A percentile compares a stretch with the other conserved stretches of the same genome.
Conservation (phyloP, 139 green algal genomes). For the Chlorella sp. region DNA sequence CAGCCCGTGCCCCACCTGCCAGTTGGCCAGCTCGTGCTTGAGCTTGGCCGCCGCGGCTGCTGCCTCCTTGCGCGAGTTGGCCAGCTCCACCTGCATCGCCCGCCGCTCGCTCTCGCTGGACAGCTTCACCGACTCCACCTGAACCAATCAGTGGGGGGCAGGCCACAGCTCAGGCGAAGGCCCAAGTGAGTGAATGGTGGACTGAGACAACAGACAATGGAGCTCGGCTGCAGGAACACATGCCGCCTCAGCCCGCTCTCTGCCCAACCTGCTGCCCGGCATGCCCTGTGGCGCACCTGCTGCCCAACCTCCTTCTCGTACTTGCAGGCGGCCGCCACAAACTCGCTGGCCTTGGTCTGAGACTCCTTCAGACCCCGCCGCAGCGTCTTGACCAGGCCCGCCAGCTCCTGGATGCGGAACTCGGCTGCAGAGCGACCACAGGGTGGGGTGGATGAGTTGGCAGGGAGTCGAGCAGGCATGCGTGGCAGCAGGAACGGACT, state of each 20-base stretch:
- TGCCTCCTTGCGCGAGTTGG: slow-evolving; percentile 64
- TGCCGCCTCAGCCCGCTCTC: too few species aligned
- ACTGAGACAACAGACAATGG: too few species aligned
- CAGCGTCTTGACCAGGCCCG: slow-evolving; percentile 83
- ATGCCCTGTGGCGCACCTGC: slow-evolving; percentile 54
- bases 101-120: slow-evolving; percentile 58
- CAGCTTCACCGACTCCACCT: slow-evolving; percentile 76
- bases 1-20: slow-evolving; percentile 42
- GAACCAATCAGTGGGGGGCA: neutral
- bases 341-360: slow-evolving; percentile 50
- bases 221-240: too few species aligned
- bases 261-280: neutral
- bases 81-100: slow-evolving; percentile 74
- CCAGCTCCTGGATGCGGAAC: slow-evolving; percentile 83
- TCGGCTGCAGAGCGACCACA: slow-evolving; percentile 31
- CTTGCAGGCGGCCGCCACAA: slow-evolving; percentile 66
- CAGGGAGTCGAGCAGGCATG: neutral
- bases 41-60: slow-evolving; percentile 59
- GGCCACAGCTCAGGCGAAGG: too few species aligned
- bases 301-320: slow-evolving; percentile 68
- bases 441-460: neutral
- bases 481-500: neutral
- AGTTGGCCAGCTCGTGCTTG: slow-evolving; percentile 60
- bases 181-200: too few species aligned
- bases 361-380: slow-evolving; percentile 72